phyloP scores from a whole-genome alignment of 495 filamentous ascomycete genomes.

The Neurospora cerealis region DNA sequence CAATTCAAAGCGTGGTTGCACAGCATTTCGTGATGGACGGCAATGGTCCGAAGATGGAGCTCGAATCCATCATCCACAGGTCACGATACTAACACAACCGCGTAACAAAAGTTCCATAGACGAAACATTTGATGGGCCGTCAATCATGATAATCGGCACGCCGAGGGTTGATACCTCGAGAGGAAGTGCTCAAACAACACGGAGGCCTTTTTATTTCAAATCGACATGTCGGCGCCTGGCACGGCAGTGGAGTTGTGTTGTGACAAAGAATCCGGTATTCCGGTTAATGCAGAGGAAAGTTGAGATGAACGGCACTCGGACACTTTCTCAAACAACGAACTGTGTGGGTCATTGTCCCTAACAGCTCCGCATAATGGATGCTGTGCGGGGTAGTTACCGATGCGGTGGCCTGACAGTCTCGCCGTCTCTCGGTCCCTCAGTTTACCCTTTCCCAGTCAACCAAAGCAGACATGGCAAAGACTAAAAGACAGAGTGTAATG shows the following conservation, averaged over 20 bases:
- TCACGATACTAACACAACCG: background rate
- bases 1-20: background rate
- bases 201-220: background rate
- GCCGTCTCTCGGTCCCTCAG: background rate
- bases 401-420: background rate
- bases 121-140: background rate
- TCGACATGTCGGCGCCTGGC: background rate
- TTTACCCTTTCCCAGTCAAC: background rate
- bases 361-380: background rate
- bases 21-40: background rate
- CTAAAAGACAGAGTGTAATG: background rate
- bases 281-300: background rate
- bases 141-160: background rate
- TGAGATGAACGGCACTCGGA: background rate
- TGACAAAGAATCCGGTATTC: background rate
- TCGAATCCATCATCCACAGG: background rate
- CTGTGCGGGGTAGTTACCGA: background rate
- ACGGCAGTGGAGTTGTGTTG: background rate
- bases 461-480: background rate
- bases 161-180: background rate
- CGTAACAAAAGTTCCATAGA: background rate
- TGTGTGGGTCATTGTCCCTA: background rate
- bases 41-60: background rate
- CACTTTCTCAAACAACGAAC: background rate
- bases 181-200: background rate